Base-by-base conservation (phyloP, 768 basidiomycete species). In the Trichaptum fuscoviolaceum region DNA sequence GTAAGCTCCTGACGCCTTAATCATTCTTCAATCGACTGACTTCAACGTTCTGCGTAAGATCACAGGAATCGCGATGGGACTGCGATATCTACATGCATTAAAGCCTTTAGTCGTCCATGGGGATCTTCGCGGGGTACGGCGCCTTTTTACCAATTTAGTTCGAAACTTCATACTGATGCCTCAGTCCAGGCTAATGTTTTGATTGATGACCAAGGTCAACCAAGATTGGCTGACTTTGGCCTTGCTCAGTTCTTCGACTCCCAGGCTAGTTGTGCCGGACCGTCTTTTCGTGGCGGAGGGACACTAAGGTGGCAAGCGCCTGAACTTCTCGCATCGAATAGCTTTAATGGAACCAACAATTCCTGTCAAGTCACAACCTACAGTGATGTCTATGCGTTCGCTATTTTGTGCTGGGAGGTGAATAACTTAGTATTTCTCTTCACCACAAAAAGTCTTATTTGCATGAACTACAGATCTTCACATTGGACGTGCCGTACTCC, bases 151-250 rank as follows among this genome's bases (percentile, higher is more conserved):
- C 24, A 23, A 12, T 5, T 25, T 15, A 24, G 3, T 24, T 18
- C 8, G 24, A 24, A 12, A 2, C 15, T 23, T 61, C 15, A 61
- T 15, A 15, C 59, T 61, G 12, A 25, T 61, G 20, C 20, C 24
- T 12, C 8, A 3, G 3, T 61, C 15, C 15, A 87, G 86, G 81
- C 82, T 7, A 87, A 88, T 67, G 85, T 87, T 63, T 77, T 88
- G 27, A 78, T 88, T 35, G 81, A 83, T 66, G 81, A 82, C 60
- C 75, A 79, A 12, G 86, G 85, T 9, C 71, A 75, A 42, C 82
- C 85, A 12, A 76, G 87, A 66, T 83, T 87, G 58, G 85, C 85
- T 0, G 87, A 88, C 71, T 88, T 88, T 67, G 87, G 87, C 2
- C 74, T 87, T 7, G 85, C 85, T 23, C 84, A 82, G 64, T 83